Percentiles rank a stretch among this genome's conserved stretches.
Conservation (phyloP, 345 rosid genomes). For the Hibiscus tridactylites region DNA sequence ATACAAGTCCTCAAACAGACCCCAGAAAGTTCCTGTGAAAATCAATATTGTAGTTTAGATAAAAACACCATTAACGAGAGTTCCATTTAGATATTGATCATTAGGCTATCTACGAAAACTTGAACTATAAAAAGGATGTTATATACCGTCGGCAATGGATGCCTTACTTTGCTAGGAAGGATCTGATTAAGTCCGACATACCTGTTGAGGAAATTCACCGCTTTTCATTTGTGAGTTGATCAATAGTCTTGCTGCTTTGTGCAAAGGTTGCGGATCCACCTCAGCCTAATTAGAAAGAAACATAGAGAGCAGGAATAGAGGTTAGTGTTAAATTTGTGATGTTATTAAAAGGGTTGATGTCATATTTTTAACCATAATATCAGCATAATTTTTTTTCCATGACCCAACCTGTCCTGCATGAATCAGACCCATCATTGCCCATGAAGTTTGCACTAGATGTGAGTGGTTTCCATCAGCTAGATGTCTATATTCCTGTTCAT, state of each 20-base stretch:
- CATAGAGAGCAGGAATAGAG: neutral
- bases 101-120: neutral
- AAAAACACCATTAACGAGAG: neutral
- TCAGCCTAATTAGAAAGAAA: constrained; percentile 5
- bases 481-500: constrained; percentile 5
- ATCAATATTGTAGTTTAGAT: neutral
- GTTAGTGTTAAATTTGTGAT: neutral
- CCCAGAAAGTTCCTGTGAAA: constrained; percentile 2
- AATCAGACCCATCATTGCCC: constrained; percentile 10
- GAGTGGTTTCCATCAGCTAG: neutral
- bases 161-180: neutral
- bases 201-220: constrained; percentile 10
- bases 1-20: constrained; percentile 7
- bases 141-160: neutral
- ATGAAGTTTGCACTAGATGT: constrained; percentile 8
- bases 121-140: neutral
- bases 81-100: neutral
- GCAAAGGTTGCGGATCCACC: neutral
- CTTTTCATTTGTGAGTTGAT: constrained; percentile 7
- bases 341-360: neutral
- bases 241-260: constrained; percentile 11
- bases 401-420: neutral
- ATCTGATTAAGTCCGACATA: neutral
- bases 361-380: neutral
- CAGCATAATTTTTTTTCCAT: neutral